These are phyloP conservation scores for Paxillus rubicundulus DNA, from an alignment of 768 basidiomycete genomes.

Conservation along the genomic window DNA sequence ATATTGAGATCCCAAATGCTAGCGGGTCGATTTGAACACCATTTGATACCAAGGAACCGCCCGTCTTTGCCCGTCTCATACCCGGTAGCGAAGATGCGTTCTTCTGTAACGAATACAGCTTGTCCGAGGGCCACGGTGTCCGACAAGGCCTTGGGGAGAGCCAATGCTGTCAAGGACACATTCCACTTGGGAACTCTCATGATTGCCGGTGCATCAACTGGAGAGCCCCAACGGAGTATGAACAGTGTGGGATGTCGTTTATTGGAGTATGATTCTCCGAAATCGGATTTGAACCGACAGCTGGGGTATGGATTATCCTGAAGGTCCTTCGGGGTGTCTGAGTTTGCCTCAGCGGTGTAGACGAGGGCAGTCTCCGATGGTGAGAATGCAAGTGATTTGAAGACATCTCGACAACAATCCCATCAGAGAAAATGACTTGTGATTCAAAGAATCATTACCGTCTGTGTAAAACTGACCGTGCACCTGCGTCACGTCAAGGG, in stretches of 20 bases:
- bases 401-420: conserved; percentile 37
- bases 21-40: conserved; percentile 55
- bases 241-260: conserved; percentile 50
- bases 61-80: conserved; percentile 54
- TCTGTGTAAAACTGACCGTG: conserved; percentile 59
- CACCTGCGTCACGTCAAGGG: conserved; percentile 49
- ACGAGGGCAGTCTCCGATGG: conserved; percentile 46
- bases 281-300: conserved; percentile 52
- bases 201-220: conserved; percentile 5
- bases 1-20: conserved; percentile 51
- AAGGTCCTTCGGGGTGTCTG: conserved; percentile 10
- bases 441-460: conserved; percentile 33
- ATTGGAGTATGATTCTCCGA: conserved; percentile 54
- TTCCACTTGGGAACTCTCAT: conserved; percentile 11
- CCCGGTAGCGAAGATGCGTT: conserved; percentile 51
- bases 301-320: conserved; percentile 26
- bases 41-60: conserved; percentile 52
- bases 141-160: background rate
- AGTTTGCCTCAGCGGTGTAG: conserved; percentile 57
- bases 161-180: background rate
- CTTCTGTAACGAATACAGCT: conserved; percentile 43
- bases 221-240: conserved; percentile 43
- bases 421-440: background rate
- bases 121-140: conserved; percentile 46
- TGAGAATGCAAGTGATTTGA: conserved; percentile 50